A percentile compares a stretch with the other conserved stretches of the same genome.
phyloP scores from a whole-genome alignment of 345 rosid genomes.

The Pistacia atlantica region DNA sequence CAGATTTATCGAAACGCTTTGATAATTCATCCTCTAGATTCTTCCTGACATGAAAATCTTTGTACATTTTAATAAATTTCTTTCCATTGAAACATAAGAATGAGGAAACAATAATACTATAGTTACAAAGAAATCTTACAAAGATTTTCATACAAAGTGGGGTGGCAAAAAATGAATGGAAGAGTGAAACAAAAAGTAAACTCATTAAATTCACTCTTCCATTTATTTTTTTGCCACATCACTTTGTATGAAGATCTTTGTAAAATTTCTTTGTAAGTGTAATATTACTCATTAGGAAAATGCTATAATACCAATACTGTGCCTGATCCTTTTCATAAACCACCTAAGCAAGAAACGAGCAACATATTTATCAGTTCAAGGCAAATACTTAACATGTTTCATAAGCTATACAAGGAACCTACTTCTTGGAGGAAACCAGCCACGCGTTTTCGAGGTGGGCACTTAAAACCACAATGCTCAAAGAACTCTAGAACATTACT shows the following conservation, averaged over 20 bases:
- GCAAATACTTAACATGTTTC: background rate
- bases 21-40: conserved; percentile 43
- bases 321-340: conserved; percentile 69
- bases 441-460: conserved; percentile 69
- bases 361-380: conserved; percentile 3
- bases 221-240: too few species aligned
- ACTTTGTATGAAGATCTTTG: too few species aligned
- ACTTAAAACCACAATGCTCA: conserved; percentile 63
- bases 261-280: too few species aligned
- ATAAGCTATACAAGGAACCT: conserved; percentile 8
- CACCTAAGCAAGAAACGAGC: conserved; percentile 28
- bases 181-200: too few species aligned
- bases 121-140: too few species aligned
- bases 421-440: conserved; percentile 82
- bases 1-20: conserved; percentile 40
- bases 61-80: conserved; percentile 41
- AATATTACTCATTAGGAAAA: conserved; percentile 21
- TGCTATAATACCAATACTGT: conserved; percentile 52
- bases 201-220: too few species aligned
- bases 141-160: too few species aligned
- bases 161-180: too few species aligned
- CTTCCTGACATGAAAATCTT: conserved; percentile 37
- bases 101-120: conserved; percentile 21
- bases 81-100: conserved; percentile 48
- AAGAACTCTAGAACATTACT: conserved; percentile 55